Evolutionary conservation across 1,284 basidiomycete species (phyloP).

Genomic region (Mrakiaceae sp.): DNA sequence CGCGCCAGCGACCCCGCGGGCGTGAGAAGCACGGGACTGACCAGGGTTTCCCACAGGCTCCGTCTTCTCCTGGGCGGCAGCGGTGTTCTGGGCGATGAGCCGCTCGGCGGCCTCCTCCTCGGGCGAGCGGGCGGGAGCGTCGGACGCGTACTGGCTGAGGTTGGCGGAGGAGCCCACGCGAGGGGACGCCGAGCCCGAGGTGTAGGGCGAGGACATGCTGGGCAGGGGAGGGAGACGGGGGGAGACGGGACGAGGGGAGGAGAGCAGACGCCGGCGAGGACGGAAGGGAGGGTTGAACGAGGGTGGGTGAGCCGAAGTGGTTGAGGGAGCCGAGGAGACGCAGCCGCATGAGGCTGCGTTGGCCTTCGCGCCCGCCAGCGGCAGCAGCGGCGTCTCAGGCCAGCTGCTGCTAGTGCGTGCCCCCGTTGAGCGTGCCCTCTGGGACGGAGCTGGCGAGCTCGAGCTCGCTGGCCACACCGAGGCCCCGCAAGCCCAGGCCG

Average conservation of each 20-base stretch:
- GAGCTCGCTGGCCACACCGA: too few relatives aligned
- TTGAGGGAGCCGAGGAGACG: too few relatives aligned
- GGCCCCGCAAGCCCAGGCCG: too few relatives aligned
- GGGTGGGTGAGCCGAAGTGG: too few relatives aligned
- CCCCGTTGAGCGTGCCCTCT: too few relatives aligned
- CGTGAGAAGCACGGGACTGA: not conserved
- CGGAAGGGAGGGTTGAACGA: too few relatives aligned
- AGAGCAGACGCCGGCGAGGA: too few relatives aligned
- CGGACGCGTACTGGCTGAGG: constrained; percentile 15
- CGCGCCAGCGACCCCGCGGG: not conserved
- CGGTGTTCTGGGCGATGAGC: constrained; percentile 7
- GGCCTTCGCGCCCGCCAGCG: too few relatives aligned
- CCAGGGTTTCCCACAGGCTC: constrained; percentile 4
- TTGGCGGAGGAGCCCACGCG: constrained; percentile 8
- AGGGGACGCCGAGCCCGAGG: constrained; percentile 14
- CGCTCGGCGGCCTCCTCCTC: constrained; percentile 15
- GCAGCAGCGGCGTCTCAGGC: too few relatives aligned
- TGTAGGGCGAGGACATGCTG: not conserved
- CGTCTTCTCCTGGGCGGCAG: not conserved
- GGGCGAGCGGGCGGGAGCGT: constrained; percentile 7
- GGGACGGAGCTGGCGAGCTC: too few relatives aligned
- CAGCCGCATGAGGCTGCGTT: too few relatives aligned
- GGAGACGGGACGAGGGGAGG: not conserved
- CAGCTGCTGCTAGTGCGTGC: too few relatives aligned
- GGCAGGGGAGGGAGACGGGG: not conserved